Conservation (phyloP, 768 basidiomycete species). For the Mycena rosella region DNA sequence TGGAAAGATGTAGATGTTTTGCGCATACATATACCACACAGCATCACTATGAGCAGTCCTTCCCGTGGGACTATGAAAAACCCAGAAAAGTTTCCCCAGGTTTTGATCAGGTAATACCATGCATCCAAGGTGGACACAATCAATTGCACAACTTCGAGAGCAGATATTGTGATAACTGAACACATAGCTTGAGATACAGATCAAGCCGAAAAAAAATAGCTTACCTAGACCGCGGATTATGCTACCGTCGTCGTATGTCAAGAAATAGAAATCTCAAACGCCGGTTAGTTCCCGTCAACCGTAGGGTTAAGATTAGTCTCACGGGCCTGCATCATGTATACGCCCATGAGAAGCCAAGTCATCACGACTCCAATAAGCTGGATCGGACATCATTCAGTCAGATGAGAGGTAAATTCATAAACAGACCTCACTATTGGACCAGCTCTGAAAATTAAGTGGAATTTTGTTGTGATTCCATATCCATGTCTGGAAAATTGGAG, state of each 20-base stretch:
- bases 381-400: not conserved
- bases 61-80: not conserved
- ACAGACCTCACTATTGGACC: not conserved
- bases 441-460: not conserved
- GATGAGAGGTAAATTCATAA: not conserved
- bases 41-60: not conserved
- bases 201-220: not conserved
- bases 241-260: not conserved
- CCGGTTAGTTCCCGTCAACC: not conserved
- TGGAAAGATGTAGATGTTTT: not conserved
- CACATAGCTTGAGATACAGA: not conserved
- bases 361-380: not conserved
- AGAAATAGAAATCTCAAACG: not conserved
- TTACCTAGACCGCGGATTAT: not conserved
- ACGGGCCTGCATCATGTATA: slow-evolving; percentile 7
- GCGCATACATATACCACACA: not conserved
- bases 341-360: slow-evolving; percentile 8
- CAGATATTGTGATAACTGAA: not conserved
- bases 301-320: not conserved
- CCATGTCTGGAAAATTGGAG: too few relatives aligned
- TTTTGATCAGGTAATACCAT: not conserved
- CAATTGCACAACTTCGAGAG: not conserved
- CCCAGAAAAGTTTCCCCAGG: not conserved
- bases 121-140: not conserved
- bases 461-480: too few relatives aligned